A percentile compares a stretch with the other conserved stretches of the same genome.
phyloP scores from a whole-genome alignment of 1,284 basidiomycete genomes.

The Tylopilus orsonianus region DNA sequence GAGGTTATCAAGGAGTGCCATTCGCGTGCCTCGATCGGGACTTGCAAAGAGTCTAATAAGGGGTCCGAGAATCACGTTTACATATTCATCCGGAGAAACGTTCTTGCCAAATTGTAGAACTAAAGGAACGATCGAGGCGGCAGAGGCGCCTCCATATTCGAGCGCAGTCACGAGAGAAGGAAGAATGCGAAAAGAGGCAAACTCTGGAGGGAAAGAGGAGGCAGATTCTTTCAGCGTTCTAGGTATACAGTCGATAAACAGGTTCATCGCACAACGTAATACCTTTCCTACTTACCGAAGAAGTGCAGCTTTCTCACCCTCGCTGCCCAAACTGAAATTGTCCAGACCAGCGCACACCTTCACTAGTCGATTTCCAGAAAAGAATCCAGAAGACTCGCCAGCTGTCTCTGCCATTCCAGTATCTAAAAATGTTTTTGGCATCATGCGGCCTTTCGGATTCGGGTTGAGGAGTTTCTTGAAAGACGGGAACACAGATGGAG shows the following conservation, averaged over 20 bases:
- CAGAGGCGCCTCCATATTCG: constrained; percentile 82
- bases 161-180: constrained; percentile 85
- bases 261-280: not conserved
- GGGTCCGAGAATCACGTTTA: constrained; percentile 69
- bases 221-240: constrained; percentile 82
- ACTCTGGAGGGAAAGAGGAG: constrained; percentile 82
- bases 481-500: constrained; percentile 71
- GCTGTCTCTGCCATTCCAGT: constrained; percentile 71
- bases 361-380: constrained; percentile 81
- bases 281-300: constrained; percentile 53
- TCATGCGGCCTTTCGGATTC: constrained; percentile 77
- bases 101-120: constrained; percentile 79
- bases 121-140: constrained; percentile 78
- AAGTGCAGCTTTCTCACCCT: constrained; percentile 78
- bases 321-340: constrained; percentile 81
- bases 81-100: constrained; percentile 72
- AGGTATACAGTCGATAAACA: not conserved
- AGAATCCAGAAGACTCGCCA: constrained; percentile 71
- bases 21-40: constrained; percentile 89
- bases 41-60: constrained; percentile 83
- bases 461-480: constrained; percentile 91
- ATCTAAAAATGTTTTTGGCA: constrained; percentile 76
- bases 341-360: constrained; percentile 86
- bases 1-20: constrained; percentile 89
- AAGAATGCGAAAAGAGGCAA: constrained; percentile 83